These are phyloP conservation scores for Neckera pumila DNA, from an alignment of 225 moss, liverwort and hornwort species.

Conservation along the genomic window DNA sequence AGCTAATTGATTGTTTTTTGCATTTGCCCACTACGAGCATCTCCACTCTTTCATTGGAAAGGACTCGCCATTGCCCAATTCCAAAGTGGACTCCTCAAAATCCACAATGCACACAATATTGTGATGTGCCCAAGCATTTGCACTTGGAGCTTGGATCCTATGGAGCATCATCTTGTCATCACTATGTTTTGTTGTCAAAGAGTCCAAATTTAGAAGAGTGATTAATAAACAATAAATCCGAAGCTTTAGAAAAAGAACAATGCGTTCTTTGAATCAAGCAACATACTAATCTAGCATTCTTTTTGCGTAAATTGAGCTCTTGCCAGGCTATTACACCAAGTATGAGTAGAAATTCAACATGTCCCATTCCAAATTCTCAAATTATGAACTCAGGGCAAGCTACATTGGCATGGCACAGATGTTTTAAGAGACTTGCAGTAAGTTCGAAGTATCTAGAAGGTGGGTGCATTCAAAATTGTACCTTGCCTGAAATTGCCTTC, in stretches of 20 bases:
- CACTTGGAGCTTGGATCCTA: neutral
- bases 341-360: no score
- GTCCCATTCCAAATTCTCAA: no score
- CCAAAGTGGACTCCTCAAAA: neutral
- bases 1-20: neutral
- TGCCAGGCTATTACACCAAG: fast-evolving
- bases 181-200: neutral
- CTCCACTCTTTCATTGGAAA: neutral
- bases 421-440: neutral
- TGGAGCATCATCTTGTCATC: neutral
- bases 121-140: fast-evolving
- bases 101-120: fast-evolving
- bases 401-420: fast-evolving
- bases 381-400: fast-evolving
- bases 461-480: no score
- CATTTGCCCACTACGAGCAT: neutral
- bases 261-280: neutral
- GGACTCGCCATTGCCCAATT: neutral
- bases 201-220: neutral
- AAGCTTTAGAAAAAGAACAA: fast-evolving
- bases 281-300: fast-evolving
- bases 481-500: no score
- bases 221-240: fast-evolving
- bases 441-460: neutral
- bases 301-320: neutral